Percentiles rank a stretch among this genome's conserved stretches.
Conservation (phyloP, 352 stramenopile species). For the Saprolegnia parasitica region DNA sequence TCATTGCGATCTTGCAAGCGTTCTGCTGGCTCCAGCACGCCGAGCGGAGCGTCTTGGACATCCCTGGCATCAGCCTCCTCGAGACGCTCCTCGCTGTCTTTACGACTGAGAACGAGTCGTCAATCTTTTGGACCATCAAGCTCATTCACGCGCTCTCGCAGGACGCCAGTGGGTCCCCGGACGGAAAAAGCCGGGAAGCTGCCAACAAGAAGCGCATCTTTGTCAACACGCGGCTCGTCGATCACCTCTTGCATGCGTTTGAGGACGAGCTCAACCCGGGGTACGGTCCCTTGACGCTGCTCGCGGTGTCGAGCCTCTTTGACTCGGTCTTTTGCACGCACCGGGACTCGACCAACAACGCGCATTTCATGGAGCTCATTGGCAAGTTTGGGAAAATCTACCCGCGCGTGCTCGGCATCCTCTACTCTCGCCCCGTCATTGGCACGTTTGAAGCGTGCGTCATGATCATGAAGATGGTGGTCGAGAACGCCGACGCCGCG, state of each 20-base stretch:
- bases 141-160: conserved; percentile 18
- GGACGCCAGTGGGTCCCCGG: conserved; percentile 8
- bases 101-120: conserved; percentile 21
- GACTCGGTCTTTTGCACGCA: conserved; percentile 53
- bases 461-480: conserved; percentile 59
- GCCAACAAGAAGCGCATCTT: conserved; percentile 25
- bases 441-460: conserved; percentile 55
- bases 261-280: conserved; percentile 10
- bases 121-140: conserved; percentile 24
- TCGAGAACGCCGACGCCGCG: conserved; percentile 63
- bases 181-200: neutral
- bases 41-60: conserved; percentile 11
- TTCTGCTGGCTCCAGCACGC: conserved; percentile 27
- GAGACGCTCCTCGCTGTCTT: conserved; percentile 18
- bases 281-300: conserved; percentile 2
- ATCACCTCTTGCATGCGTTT: conserved; percentile 10
- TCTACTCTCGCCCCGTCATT: conserved; percentile 48
- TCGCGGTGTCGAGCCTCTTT: conserved; percentile 10
- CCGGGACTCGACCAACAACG: conserved; percentile 63
- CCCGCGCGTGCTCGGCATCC: conserved; percentile 38
- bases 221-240: conserved; percentile 20
- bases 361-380: conserved; percentile 62
- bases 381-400: conserved; percentile 36
- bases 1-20: conserved; percentile 20
- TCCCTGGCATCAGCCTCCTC: conserved; percentile 10